Percentiles rank a stretch among this genome's conserved stretches.
Conservation (phyloP, 2,329 filamentous ascomycete genomes). For the Juglanconis juglandina region DNA sequence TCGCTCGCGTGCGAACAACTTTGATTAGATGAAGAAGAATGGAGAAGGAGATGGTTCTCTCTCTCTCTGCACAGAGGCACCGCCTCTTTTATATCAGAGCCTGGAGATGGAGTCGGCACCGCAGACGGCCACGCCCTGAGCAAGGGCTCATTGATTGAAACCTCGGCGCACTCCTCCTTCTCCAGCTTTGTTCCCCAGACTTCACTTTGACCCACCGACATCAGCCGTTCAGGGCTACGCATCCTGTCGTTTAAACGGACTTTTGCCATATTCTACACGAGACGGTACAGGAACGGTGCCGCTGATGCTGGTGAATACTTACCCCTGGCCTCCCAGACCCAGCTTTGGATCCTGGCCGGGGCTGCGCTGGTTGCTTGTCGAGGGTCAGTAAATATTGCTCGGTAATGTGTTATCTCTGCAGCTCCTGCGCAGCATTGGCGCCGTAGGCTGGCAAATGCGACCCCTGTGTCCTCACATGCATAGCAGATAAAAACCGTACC, state of each 20-base stretch:
- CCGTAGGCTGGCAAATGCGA: too few species aligned
- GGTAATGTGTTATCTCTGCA: too few species aligned
- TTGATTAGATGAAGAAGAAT: background rate
- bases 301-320: background rate
- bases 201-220: conserved; percentile 7
- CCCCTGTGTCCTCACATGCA: too few species aligned
- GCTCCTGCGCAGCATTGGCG: too few species aligned
- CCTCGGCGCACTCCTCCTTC: conserved; percentile 3
- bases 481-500: too few species aligned
- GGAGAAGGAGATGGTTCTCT: background rate
- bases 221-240: background rate
- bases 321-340: too few species aligned
- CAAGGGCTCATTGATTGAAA: background rate
- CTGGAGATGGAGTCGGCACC: background rate
- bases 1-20: too few species aligned
- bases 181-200: background rate
- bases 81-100: background rate
- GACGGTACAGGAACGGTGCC: background rate
- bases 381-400: too few species aligned
- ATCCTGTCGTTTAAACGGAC: background rate
- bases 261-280: background rate
- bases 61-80: background rate
- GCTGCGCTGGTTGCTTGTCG: too few species aligned
- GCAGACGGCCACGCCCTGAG: background rate
- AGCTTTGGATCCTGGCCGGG: too few species aligned